Base-by-base conservation (phyloP, 495 filamentous ascomycete species). In the Hypoxylon cercidicola region DNA sequence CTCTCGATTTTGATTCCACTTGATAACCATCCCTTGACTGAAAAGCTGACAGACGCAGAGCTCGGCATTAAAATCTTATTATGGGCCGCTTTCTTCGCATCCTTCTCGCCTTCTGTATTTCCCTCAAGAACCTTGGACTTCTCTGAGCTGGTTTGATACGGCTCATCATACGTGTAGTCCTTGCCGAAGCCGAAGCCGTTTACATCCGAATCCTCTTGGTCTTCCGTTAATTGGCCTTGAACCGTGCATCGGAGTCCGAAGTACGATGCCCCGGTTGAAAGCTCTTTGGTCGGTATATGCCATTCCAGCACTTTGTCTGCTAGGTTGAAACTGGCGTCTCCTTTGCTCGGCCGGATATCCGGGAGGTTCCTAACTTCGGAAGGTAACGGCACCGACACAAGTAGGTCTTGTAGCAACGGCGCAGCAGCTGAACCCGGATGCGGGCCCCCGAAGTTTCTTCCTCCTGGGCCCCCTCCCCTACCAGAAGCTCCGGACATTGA, bases 1-100 rank as follows among this genome's bases (percentile, higher is more conserved):
- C 91, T 93, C 51, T 98, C 95, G 2, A 99, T 93, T 72, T 87
- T 93, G 59, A 99, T 89, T 23, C 95, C 95, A 71, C 95, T 98
- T 5, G 93, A 88, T 62, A 98, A 78, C 95, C 95, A 98, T 11
- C 96, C 96, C 74, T 92, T 93, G 12, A 97, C 92, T 23, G 87
- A 86, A 76, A 99, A 99, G 45, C 90, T 93, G 43, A 97, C 87
- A 4, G 87, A 87, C 4, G 93, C 92, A 48, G 90, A 93, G 55
- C 83, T 90, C 11, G 95, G 95, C 95, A 99, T 99, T 3, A 97
- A 82, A 40, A 86, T 88, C 68, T 89, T 88, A 72, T 94, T 93
- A 70, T 89, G 79, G 60, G 88, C 86, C 3, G 83, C 73, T 73
- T 83, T 88, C 63, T 78, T 77, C 25, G 75, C 69, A 66, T 85